Evolutionary conservation across 1,284 basidiomycete genomes (phyloP), one percentile per base, ranked within the genome.

Genomic region (Leccinum fallax): DNA sequence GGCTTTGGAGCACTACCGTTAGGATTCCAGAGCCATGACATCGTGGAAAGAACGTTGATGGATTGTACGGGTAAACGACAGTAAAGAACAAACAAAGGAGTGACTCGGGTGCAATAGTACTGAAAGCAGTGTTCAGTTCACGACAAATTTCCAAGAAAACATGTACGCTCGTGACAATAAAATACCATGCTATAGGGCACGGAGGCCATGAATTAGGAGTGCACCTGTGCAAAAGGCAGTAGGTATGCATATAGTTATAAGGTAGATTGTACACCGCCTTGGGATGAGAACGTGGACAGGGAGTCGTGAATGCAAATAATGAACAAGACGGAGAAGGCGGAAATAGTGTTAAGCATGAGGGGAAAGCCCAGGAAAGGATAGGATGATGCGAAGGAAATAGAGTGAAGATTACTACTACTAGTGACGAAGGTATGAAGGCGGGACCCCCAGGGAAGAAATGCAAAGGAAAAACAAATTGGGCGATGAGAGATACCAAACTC

Each of bases 221-320:
- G 69, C 65, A 74, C 68, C 74, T 65, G 63, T 71, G 72, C 71
- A 38, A 62, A 63, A 74, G 61, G 70, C 72, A 65, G 64, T 76
- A 72, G 72, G 76, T 74, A 72, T 74, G 65, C 65, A 69, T 69
- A 67, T 69, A 71, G 72, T 64, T 70, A 72, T 75, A 75, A 75
- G 58, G 66, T 77, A 77, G 63, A 74, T 73, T 63, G 71, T 77
- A 76, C 73, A 74, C 68, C 67, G 63, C 63, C 66, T 62, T 61
- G 61, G 60, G 24, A 66, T 63, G 72, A 66, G 63, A 59, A 61
- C 56, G 66, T 65, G 62, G 64, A 60, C 61, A 67, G 57, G 55
- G 54, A 56, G 53, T 72, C 68, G 56, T 71, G 63, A 48, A 73
- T 74, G 74, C 60, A 59, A 75, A 61, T 63, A 61, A 65, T 64